phyloP scores from a whole-genome alignment of 2,329 filamentous ascomycete genomes.

The Hymenoscyphus infarciens region DNA sequence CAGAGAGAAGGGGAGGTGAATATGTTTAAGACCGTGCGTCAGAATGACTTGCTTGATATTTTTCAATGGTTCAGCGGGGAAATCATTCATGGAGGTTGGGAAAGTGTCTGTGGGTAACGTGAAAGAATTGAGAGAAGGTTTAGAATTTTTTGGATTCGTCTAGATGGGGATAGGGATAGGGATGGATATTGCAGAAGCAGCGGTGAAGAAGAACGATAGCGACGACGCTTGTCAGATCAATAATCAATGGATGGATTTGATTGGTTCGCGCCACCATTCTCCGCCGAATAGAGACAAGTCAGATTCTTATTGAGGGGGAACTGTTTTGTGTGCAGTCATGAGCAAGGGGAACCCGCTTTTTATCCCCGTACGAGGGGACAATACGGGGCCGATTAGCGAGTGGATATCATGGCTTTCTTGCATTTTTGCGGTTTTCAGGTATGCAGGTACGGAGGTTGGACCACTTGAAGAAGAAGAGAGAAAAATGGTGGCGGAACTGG shows the following conservation, averaged over 20 bases:
- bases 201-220: constrained; percentile 4
- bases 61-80: background rate
- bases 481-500: constrained; percentile 3
- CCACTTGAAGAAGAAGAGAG: background rate
- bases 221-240: background rate
- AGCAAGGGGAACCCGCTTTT: background rate
- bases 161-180: background rate
- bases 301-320: constrained; percentile 3
- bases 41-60: too few relatives aligned
- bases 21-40: background rate
- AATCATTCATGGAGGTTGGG: background rate
- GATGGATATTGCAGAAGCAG: background rate
- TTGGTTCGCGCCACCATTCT: background rate
- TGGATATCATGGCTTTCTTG: background rate
- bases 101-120: background rate
- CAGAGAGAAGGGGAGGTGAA: background rate
- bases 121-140: background rate
- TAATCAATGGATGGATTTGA: background rate
- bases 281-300: background rate
- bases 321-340: background rate
- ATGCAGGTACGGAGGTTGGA: background rate
- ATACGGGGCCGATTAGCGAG: background rate
- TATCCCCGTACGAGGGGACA: too few relatives aligned
- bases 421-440: background rate
- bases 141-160: background rate